Base-by-base conservation (phyloP, 2,329 filamentous ascomycete genomes). In the Paecilomyces dactylethromorphus region DNA sequence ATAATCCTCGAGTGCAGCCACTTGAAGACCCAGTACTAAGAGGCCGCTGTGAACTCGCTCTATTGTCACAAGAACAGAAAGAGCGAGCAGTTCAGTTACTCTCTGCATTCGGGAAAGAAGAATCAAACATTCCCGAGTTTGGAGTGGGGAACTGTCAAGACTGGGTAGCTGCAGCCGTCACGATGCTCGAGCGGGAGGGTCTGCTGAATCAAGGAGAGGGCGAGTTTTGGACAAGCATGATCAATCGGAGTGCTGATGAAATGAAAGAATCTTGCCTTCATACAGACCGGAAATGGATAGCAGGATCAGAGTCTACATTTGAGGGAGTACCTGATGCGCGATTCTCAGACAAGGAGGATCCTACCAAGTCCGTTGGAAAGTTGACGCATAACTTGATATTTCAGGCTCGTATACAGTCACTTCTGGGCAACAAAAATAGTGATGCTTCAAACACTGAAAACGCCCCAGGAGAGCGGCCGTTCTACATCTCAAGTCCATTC, bases 401-500 rank as follows among this genome's bases (percentile, higher is more conserved):
- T 53, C 32, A 33, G 3, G 52, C 35, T 31, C 57, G 58, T 2
- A 65, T 64, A 59, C 57, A 58, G 55, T 50, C 54, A n/a, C 57
- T 64, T 39, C 26, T 56, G 32, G 55, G 62, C 12, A n/a, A 29
- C 15, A 18, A 53, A n/a, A 21, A 18, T 10, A 13, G 11, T 12
- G 33, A 4, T 10, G 33, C 12, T 11, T 35, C 33, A 6, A 39
- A 3, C n/a, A 15, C 35, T n/a, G 15, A n/a, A 21, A 26, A 29
- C 29, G 49, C 22, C 3, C 11, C 53, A 49, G 7, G 33, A 3
- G 62, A 59, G 13, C 12, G 60, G 26, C 60, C 62, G 12, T 62
- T 65, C 51, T 63, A 62, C 58, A 53, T 65, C 8, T 64, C 63
- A 12, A 65, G 59, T 59, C 63, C 59, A 0, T 63, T 65, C 15